phyloP scores from a whole-genome alignment of 352 stramenopile species.

The Saprolegnia parasitica region DNA sequence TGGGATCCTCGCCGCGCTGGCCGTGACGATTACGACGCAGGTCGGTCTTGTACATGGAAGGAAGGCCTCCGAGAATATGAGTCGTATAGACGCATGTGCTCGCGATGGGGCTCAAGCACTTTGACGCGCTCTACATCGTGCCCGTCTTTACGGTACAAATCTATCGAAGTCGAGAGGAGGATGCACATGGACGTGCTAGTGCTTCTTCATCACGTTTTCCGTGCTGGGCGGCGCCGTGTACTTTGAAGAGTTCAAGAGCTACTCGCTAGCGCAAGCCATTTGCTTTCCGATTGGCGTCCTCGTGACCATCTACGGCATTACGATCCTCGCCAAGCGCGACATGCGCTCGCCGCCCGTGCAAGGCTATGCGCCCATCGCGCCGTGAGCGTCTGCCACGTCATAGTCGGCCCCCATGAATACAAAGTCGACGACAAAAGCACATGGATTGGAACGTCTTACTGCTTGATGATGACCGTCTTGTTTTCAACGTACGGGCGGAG shows the following conservation, averaged over 20 bases:
- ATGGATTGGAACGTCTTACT: too few species aligned
- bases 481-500: conserved; percentile 77
- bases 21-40: conserved; percentile 75
- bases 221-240: conserved; percentile 86
- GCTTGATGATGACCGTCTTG: conserved; percentile 72
- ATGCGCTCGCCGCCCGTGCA: conserved; percentile 33
- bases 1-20: conserved; percentile 71
- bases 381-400: background rate
- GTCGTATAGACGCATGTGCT: conserved; percentile 84
- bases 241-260: conserved; percentile 81
- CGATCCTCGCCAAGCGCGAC: conserved; percentile 58
- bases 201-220: conserved; percentile 88
- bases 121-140: conserved; percentile 85
- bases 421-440: background rate
- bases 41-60: too few species aligned
- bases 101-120: conserved; percentile 69
- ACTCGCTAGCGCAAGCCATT: conserved; percentile 34
- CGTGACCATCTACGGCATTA: conserved; percentile 66
- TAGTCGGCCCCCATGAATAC: background rate
- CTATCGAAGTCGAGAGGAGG: background rate
- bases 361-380: background rate
- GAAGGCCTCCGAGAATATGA: too few species aligned
- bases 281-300: conserved; percentile 39
- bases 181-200: conserved; percentile 37
- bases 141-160: conserved; percentile 61